phyloP scores from a whole-genome alignment of 129 eudicot species.

The Pseudognaphalium luteoalbum region DNA sequence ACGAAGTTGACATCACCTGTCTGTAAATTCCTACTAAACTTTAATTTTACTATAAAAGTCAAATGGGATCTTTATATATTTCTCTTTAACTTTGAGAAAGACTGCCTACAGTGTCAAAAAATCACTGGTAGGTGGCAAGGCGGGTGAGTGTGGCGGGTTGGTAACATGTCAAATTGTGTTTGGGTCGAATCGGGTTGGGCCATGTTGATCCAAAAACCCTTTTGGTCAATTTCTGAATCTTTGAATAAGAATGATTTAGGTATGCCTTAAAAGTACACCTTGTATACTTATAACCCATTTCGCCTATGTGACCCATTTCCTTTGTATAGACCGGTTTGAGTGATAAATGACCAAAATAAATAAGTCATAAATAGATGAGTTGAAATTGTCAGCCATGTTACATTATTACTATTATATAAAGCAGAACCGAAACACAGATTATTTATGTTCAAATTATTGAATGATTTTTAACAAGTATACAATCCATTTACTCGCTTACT shows the following conservation, averaged over 20 bases:
- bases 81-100: conserved; percentile 16
- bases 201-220: background rate
- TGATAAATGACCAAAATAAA: background rate
- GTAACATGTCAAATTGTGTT: background rate
- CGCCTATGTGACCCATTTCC: background rate
- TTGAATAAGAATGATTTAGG: background rate
- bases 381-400: background rate
- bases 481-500: background rate
- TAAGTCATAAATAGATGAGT: background rate
- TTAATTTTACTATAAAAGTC: conserved; percentile 5
- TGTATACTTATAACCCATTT: background rate
- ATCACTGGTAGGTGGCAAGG: background rate
- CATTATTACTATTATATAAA: background rate
- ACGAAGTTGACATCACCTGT: background rate
- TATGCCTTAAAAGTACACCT: background rate
- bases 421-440: background rate
- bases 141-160: background rate
- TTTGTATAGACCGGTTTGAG: background rate
- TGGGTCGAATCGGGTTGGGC: background rate
- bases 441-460: background rate
- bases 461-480: background rate
- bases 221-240: background rate
- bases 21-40: background rate
- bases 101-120: conserved; percentile 4
- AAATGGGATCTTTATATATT: background rate